These are phyloP conservation scores for Apiotrichum siamense DNA, from an alignment of 1,284 basidiomycete species.

Conservation along the genomic window DNA sequence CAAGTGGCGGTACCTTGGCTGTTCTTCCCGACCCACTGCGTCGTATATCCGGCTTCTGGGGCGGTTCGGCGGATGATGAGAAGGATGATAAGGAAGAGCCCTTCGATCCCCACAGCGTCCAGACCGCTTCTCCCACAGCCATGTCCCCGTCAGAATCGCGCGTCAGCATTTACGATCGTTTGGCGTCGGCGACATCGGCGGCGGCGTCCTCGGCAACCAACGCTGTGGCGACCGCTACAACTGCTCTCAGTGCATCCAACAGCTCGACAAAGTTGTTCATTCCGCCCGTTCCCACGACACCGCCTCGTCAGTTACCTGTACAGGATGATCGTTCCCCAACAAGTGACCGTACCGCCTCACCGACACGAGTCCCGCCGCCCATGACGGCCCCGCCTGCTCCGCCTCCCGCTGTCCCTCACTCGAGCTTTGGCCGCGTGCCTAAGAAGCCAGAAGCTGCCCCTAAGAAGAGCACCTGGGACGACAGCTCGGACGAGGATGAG, in stretches of 20 bases:
- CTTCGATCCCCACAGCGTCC: constrained; percentile 28
- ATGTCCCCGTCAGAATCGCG: background rate
- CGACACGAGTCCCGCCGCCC: constrained; percentile 7
- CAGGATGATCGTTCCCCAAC: constrained; percentile 1
- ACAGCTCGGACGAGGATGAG: constrained; percentile 17
- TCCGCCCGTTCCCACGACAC: constrained; percentile 8
- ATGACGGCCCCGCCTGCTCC: constrained; percentile 8
- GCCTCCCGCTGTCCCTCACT: constrained; percentile 10
- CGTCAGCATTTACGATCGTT: constrained; percentile 11
- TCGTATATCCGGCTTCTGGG: constrained; percentile 33
- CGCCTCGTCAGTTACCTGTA: background rate
- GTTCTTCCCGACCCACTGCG: constrained; percentile 30
- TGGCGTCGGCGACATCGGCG: constrained; percentile 5
- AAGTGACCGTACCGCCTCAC: constrained; percentile 15
- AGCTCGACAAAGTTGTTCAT: constrained; percentile 10
- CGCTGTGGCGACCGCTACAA: background rate
- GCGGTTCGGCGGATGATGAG: constrained; percentile 1
- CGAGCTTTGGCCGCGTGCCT: constrained; percentile 15
- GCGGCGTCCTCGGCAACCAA: background rate
- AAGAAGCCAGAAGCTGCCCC: background rate
- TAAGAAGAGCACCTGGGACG: constrained; percentile 15
- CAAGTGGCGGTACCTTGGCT: constrained; percentile 1
- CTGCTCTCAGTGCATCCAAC: background rate
- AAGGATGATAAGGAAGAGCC: constrained; percentile 22
- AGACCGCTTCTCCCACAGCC: background rate